Evolutionary conservation across 345 rosid genomes (phyloP).

Genomic region (Isatis tinctoria): DNA sequence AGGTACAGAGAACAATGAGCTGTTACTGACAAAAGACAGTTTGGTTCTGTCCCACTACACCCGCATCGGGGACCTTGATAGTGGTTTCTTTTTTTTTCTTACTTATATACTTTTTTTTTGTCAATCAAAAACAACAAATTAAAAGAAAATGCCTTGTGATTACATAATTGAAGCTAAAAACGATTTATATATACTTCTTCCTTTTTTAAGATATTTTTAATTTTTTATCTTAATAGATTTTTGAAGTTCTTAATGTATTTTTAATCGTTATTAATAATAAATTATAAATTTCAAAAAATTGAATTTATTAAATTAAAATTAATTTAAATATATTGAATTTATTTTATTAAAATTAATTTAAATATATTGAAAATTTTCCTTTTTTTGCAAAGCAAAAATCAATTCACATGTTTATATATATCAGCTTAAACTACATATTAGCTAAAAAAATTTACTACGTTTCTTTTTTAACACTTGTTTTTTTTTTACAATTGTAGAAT

Average conservation of each 20-base stretch:
- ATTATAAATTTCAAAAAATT: too few relatives aligned
- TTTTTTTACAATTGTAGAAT: not conserved
- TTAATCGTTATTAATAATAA: too few relatives aligned
- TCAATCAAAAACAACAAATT: not conserved
- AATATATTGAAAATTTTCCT: too few relatives aligned
- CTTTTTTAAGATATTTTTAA: too few relatives aligned
- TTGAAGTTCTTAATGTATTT: too few relatives aligned
- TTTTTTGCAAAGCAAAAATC: too few relatives aligned
- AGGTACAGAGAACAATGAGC: conserved; percentile 38
- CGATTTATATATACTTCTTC: too few relatives aligned
- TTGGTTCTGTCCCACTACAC: conserved; percentile 26
- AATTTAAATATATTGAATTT: too few relatives aligned
- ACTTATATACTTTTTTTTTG: not conserved
- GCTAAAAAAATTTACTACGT: not conserved
- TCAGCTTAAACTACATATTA: not conserved
- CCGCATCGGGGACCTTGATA: conserved; percentile 22
- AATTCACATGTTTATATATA: not conserved
- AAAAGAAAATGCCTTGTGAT: not conserved
- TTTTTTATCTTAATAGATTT: too few relatives aligned
- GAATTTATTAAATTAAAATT: too few relatives aligned
- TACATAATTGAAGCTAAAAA: too few relatives aligned
- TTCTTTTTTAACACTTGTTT: not conserved
- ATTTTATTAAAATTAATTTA: not conserved
- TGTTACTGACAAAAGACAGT: conserved; percentile 37
- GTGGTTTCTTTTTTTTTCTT: not conserved